Evolutionary conservation across 2,329 filamentous ascomycete genomes (phyloP), one percentile per base, ranked within the genome.

Genomic region (Tolypocladium nubicola): DNA sequence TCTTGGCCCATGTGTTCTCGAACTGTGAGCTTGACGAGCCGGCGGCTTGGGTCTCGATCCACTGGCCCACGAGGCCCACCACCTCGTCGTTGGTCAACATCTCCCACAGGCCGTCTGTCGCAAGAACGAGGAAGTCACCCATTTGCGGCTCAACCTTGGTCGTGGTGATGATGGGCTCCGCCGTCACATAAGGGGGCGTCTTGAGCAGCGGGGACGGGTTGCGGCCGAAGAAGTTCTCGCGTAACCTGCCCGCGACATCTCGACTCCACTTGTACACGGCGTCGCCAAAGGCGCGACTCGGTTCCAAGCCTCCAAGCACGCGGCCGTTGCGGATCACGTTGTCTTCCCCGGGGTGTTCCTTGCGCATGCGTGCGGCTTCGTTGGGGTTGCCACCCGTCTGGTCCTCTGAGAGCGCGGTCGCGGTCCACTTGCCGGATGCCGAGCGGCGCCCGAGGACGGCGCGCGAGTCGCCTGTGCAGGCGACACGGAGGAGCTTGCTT

Each of bases 21-120:
- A 94, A 76, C 79, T 89, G 90, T 2, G 87, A 86, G 58, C 72
- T 76, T 50, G 76, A 74, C 4, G 72, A 69, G 54, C 70, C 73
- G 58, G 68, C 71, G 40, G 76, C 75, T 69, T 97, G 88, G 26
- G 83, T 84, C 71, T 99, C 94, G 53, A 99, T 84, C 94, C 94
- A 99, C 71, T 96, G 90, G 19, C 93, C 95, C 5, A 99, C 94
- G 2, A 99, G 83, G 0, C 94, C 94, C 54, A 99, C 89, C 1
- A 97, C 94, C 76, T 99, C 94, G 69, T 99, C 94, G 66, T 97
- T 99, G 53, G 90, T 97, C 60, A 99, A 80, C 94, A 97, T 97
- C 74, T 99, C 94, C 94, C 94, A 99, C 1, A 99, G 80, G 4
- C 94, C 94, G 69, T 99, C 94, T 0, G 94, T 97, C 26, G 94